Base-by-base conservation (phyloP, 2,329 filamentous ascomycete genomes). In the Colletotrichum falcatum region DNA sequence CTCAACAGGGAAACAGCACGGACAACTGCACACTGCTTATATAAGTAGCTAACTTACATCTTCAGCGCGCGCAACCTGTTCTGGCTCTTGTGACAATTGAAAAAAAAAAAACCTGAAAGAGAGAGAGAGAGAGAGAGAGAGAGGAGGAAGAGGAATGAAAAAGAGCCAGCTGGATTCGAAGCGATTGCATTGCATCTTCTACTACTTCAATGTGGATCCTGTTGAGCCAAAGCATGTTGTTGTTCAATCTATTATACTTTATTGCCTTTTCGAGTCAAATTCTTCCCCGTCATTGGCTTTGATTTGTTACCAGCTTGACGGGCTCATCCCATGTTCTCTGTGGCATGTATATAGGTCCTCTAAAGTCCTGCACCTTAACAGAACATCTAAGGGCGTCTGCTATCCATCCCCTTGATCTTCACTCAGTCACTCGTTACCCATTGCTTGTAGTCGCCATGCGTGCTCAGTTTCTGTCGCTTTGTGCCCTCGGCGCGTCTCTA, bases 201-300 rank as follows among this genome's bases (percentile, higher is more conserved):
- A 6, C 16, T 26, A 4, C 35, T 42, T 42, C 18, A 6, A 11
- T 26, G 44, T 51, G 44, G 59, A 16, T 30, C 59, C 23, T 20
- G 33, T n/a, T 5, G n/a, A 20, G 26, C 48, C 9, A 39, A 23
- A 61, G 30, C 28, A 12, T 46, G 20, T 26, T 33, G 1, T 14
- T 33, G 20, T 58, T 67, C 61, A 61, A 70, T 70, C 28, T 66
- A 70, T 67, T 70, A 61, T 28, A 67, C 56, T 70, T 70, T 63
- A 67, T 67, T 56, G 14, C 63, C 63, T 58, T 8, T 62, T 58
- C 14, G 35, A 67, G 42, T 35, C 51, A 56, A 37, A 61, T 35
- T 56, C 51, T 58, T n/a, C 35, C 28, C 30, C 16, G 3, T 53
- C 8, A 20, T 51, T 51, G 63, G 28, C 18, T 49, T 58, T 70